Evolutionary conservation across 2,329 filamentous ascomycete species (phyloP), one percentile per base, ranked within the genome.

Genomic region (Tolypocladium album): DNA sequence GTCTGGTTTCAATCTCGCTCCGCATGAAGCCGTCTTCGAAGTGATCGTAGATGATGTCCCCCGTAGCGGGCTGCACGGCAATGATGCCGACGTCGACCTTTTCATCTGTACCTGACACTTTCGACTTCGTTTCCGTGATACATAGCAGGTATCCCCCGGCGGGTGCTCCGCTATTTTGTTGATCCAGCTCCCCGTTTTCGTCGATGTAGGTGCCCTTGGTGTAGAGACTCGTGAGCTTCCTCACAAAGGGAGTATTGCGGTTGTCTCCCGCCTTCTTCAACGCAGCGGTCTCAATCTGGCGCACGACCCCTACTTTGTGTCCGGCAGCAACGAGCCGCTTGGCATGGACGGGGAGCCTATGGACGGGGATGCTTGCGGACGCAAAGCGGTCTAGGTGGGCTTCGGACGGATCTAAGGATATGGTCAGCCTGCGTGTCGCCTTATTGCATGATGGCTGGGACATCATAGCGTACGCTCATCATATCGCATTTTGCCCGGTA

Each of bases 21-120:
- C 94, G 83, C 93, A 99, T 96, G 75, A 97, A 97, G 2, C 93
- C 92, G 69, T 99, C 94, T 67, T 97, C 91, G 67, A 99, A 99
- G 61, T 88, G 87, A 69, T 99, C 94, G 68, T 97, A 95, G 60
- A 97, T 88, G 67, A 99, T 91, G 71, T 97, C 93, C 60, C 94
- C 94, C 0, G 94, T 99, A 1, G 91, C 89, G 11, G 94, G 94
- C 68, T 99, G 94, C 5, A 99, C 94, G 34, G 94, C 94, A 27
- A 99, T 81, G 61, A 99, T 85, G 1, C 94, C 94, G 31, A 97
- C 87, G 60, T 94, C 85, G 1, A 97, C 93, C 69, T 90, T 96
- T 71, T 99, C 94, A 69, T 97, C 93, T 0, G 90, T 92, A 1
- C 91, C 91, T 74, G 81, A 87, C 66, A 83, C 82, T 59, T 92